Evolutionary conservation across 2,329 filamentous ascomycete genomes (phyloP), one percentile per base, ranked within the genome.

Genomic region (Fusarium domesticum): DNA sequence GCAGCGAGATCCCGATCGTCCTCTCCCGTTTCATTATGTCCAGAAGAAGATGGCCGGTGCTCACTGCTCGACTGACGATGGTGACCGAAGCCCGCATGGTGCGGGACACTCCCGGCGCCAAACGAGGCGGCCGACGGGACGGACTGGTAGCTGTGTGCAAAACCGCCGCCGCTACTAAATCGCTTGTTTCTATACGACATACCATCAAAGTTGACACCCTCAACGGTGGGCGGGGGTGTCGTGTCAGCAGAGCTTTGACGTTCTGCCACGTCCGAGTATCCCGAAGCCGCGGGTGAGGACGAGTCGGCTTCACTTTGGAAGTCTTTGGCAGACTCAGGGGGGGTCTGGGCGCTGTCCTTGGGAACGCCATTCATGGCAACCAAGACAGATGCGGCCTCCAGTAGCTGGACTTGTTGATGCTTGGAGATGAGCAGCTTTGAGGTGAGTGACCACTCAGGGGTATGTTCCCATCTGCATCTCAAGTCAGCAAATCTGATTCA

Each of bases 341-440:
- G 78, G 5, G 81, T 83, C 32, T 77, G 73, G 37, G 75, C 76
- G 50, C 71, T 76, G 48, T 73, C 69, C 35, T 70, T 68, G 35
- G 60, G 54, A 42, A 65, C 66, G 56, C 65, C 70, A 63, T 83
- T 96, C 91, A 98, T 97, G 62, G 84, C 85, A 47, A 97, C 85
- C 54, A 98, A 76, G 40, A 97, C 93, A n/a, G 90, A 95, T 31
- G 93, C 93, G 32, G 93, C 93, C 71, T 98, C 93, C 48, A 98
- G 80, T 48, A 98, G 80, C 69, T 98, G 93, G 41, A 98, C 93
- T 74, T 98, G 93, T 72, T 98, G 93, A 70, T 98, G 93, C 78
- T 98, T 98, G 60, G 92, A 97, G 61, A 98, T 97, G 66, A 97
- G 84, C 65, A 97, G 78, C 73, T 97, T 97, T 59, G 93, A 97